A percentile compares a stretch with the other conserved stretches of the same genome.
These are phyloP conservation scores for Citrus medica DNA, from an alignment of 345 rosid species.

Conservation along the genomic window DNA sequence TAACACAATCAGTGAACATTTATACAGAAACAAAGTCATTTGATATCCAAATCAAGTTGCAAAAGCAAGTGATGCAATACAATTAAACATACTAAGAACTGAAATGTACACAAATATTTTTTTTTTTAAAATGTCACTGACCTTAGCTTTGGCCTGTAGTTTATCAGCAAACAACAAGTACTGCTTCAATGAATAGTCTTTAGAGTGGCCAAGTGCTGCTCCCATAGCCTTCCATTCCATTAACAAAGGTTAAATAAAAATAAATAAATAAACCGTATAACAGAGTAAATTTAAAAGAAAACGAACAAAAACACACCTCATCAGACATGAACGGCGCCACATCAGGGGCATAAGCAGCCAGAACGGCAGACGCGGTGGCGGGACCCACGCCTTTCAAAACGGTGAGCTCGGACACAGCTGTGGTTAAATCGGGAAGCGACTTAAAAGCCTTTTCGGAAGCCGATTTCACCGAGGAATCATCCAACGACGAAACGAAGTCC, in stretches of 20 bases:
- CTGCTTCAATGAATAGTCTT: slow-evolving; percentile 74
- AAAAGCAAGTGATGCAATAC: background rate
- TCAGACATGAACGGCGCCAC: slow-evolving; percentile 86
- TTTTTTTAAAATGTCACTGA: too few relatives aligned
- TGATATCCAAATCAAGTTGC: background rate
- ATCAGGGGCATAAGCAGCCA: slow-evolving; percentile 84
- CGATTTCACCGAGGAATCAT: slow-evolving; percentile 57
- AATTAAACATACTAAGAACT: background rate
- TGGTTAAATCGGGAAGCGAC: slow-evolving; percentile 69
- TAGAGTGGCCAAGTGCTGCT: slow-evolving; percentile 65
- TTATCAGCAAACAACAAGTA: slow-evolving; percentile 54
- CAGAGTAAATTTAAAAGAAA: background rate
- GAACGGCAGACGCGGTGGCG: slow-evolving; percentile 84
- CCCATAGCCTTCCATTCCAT: slow-evolving; percentile 56
- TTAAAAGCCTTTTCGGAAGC: slow-evolving; percentile 73
- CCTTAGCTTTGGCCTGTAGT: slow-evolving; percentile 60
- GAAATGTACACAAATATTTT: background rate
- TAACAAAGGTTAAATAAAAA: background rate
- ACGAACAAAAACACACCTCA: slow-evolving; percentile 43
- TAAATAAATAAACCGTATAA: background rate
- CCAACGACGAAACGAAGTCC: slow-evolving; percentile 65
- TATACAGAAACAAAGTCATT: background rate
- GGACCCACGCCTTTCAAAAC: slow-evolving; percentile 90
- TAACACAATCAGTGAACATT: background rate
- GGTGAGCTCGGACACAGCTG: slow-evolving; percentile 67